Evolutionary conservation across 139 green algal species (phyloP).

Genomic region (Penium margaritaceum): DNA sequence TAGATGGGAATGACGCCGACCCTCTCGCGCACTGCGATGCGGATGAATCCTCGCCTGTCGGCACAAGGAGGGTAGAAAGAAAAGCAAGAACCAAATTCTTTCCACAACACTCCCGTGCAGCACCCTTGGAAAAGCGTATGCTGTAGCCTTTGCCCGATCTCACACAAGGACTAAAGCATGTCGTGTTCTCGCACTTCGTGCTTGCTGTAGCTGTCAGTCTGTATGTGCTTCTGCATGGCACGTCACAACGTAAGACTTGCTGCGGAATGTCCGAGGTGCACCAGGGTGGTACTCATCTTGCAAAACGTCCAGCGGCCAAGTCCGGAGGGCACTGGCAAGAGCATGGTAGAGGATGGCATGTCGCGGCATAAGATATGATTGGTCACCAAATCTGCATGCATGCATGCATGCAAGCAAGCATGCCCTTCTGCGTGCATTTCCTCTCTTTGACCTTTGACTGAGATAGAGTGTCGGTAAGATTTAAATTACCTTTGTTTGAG

Average conservation of each 20-base stretch:
- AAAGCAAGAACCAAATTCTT: background rate
- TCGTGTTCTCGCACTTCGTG: background rate
- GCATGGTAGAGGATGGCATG: too few relatives aligned
- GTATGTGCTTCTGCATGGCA: background rate
- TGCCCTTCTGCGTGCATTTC: background rate
- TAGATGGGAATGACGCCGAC: slow-evolving; percentile 44
- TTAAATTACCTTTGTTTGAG: too few relatives aligned
- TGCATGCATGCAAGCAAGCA: too few relatives aligned
- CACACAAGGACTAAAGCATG: background rate
- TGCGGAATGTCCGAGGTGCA: too few relatives aligned
- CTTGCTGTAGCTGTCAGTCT: background rate
- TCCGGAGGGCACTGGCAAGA: too few relatives aligned
- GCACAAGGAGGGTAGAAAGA: slow-evolving; percentile 1
- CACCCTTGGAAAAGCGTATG: background rate
- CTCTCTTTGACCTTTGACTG: background rate
- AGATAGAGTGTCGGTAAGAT: background rate
- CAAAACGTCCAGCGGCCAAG: too few relatives aligned
- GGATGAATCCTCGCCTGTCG: slow-evolving; percentile 40
- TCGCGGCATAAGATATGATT: too few relatives aligned
- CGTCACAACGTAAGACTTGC: too few relatives aligned
- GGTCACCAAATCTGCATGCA: too few relatives aligned
- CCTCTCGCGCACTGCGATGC: slow-evolving; percentile 43
- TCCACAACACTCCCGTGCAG: background rate
- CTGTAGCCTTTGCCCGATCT: background rate
- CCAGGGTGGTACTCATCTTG: too few relatives aligned